Evolutionary conservation across 1,139 yeast genomes (phyloP).

Genomic region (Nadsonia starkeyi-henricii): DNA sequence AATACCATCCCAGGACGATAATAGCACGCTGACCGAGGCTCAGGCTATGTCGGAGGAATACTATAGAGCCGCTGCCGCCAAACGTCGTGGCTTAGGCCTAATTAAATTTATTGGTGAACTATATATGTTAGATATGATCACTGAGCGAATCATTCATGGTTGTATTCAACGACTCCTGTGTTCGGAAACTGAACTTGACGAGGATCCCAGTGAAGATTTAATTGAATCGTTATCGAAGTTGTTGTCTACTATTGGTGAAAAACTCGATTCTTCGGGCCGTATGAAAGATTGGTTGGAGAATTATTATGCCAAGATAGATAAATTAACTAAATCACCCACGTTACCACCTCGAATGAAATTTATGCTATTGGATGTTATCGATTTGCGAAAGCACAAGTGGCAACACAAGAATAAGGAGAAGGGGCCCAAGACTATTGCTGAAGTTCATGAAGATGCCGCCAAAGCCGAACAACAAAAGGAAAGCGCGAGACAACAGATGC

Average conservation of each 20-base stretch:
- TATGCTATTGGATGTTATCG: constrained; percentile 80
- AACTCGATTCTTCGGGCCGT: constrained; percentile 42
- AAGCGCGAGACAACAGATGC: background rate
- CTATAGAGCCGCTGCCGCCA: constrained; percentile 81
- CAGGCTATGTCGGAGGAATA: constrained; percentile 96
- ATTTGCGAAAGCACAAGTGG: constrained; percentile 59
- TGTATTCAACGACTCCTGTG: constrained; percentile 57
- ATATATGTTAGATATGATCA: constrained; percentile 63
- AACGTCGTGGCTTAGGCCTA: constrained; percentile 96
- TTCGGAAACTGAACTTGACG: constrained; percentile 19
- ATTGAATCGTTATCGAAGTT: constrained; percentile 83
- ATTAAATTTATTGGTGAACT: constrained; percentile 93
- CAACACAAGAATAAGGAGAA: constrained; percentile 34
- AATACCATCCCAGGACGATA: constrained; percentile 59
- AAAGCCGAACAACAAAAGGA: constrained; percentile 30
- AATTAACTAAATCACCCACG: constrained; percentile 40
- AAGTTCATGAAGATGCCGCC: constrained; percentile 79
- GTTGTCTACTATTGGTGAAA: constrained; percentile 77
- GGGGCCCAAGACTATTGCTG: constrained; percentile 89
- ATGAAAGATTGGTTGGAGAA: constrained; percentile 34
- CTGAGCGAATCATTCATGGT: constrained; percentile 61
- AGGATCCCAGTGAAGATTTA: constrained; percentile 76
- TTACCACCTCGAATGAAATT: constrained; percentile 75
- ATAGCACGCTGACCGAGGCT: constrained; percentile 45
- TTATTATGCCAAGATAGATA: constrained; percentile 49